These are phyloP conservation scores for Marasmius fiardii DNA, from an alignment of 1,284 basidiomycete species.

Conservation along the genomic window DNA sequence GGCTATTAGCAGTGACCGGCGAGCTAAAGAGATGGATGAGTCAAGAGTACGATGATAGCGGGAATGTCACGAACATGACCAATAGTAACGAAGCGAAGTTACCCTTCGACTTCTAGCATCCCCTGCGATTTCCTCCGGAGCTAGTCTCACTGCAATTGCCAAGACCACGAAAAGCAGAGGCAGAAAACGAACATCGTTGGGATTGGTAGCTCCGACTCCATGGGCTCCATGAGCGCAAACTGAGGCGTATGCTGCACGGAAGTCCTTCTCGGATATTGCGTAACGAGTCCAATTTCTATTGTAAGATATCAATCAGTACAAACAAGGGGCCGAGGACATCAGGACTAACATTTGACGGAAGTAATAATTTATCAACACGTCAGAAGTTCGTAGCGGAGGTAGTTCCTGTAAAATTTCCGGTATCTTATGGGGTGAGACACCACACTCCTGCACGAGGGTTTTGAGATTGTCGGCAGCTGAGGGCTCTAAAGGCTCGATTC, in stretches of 20 bases:
- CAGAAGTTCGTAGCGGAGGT: slow-evolving; percentile 71
- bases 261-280: slow-evolving; percentile 86
- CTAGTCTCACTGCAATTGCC: slow-evolving; percentile 84
- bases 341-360: slow-evolving; percentile 66
- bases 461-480: slow-evolving; percentile 78
- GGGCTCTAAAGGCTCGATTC: slow-evolving; percentile 39
- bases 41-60: slow-evolving; percentile 14
- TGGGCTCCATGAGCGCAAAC: slow-evolving; percentile 73
- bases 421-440: slow-evolving; percentile 85
- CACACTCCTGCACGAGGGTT: slow-evolving; percentile 84
- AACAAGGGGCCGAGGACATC: slow-evolving; percentile 9
- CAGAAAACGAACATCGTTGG: slow-evolving; percentile 83
- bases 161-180: slow-evolving; percentile 91
- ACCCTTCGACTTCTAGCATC: slow-evolving; percentile 72
- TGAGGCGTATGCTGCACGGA: slow-evolving; percentile 78
- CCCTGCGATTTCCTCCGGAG: slow-evolving; percentile 81
- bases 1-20: slow-evolving; percentile 82
- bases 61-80: slow-evolving; percentile 70
- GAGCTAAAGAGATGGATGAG: slow-evolving; percentile 48
- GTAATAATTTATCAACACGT: slow-evolving; percentile 75
- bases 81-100: slow-evolving; percentile 86
- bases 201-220: slow-evolving; percentile 57
- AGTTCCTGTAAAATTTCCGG: slow-evolving; percentile 87
- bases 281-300: slow-evolving; percentile 91
- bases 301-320: slow-evolving; percentile 10